These are phyloP conservation scores for Colletotrichum sublineola DNA, from an alignment of 2,329 filamentous ascomycete genomes.

Conservation along the genomic window DNA sequence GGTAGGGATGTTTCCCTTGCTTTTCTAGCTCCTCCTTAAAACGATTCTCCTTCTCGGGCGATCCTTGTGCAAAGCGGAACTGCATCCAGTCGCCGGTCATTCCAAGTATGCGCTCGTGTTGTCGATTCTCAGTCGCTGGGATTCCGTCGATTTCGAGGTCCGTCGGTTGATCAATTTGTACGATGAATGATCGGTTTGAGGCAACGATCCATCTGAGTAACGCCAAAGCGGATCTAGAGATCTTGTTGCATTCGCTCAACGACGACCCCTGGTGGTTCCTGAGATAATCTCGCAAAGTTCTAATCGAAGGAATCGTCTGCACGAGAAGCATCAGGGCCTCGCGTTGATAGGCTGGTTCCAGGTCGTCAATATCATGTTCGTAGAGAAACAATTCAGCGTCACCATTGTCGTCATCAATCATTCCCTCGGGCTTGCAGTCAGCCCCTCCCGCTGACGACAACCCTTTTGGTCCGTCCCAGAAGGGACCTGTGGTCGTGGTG, in stretches of 20 bases:
- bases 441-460: background rate
- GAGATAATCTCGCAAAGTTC: conserved; percentile 67
- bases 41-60: conserved; percentile 85
- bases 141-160: conserved; percentile 14
- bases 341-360: conserved; percentile 61
- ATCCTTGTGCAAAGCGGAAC: conserved; percentile 89
- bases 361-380: conserved; percentile 68
- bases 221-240: conserved; percentile 75
- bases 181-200: conserved; percentile 88
- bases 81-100: conserved; percentile 77
- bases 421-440: background rate
- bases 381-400: conserved; percentile 56
- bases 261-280: conserved; percentile 52
- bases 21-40: conserved; percentile 75
- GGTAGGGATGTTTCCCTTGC: conserved; percentile 59
- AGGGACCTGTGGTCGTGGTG: background rate
- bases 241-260: conserved; percentile 62
- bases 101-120: conserved; percentile 69
- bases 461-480: background rate
- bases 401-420: conserved; percentile 16
- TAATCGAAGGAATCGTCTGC: conserved; percentile 71
- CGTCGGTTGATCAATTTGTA: conserved; percentile 72
- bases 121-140: conserved; percentile 31
- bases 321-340: conserved; percentile 66
- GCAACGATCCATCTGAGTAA: conserved; percentile 90